Evolutionary conservation across 345 rosid species (phyloP), one percentile per base, ranked within the genome.

Genomic region (Aethionema arabicum): DNA sequence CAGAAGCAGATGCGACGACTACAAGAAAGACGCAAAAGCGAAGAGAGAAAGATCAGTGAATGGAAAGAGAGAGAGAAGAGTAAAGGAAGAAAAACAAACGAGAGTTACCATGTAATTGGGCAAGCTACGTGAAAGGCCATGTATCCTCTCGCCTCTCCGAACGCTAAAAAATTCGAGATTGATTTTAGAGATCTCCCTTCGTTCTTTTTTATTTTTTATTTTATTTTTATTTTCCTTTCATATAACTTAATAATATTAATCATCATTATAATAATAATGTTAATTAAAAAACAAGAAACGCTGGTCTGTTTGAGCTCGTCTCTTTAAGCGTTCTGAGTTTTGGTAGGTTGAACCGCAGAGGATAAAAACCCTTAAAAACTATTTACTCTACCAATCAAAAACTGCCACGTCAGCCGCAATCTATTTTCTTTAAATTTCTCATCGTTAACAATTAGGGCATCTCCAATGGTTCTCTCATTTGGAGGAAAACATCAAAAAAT

Each of bases 81-180:
- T 10, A 15, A 6, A 51, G 67, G 21, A 35, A 55, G 33, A 46
- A 4, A 30, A 31, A 7, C 35, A 30, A 31, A 7, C 35, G 32
- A 53, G 15, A 52, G 29, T 41, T 72, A 72, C 76, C 76, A 85
- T 81, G 98, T 89, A 80, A 92, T 87, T 83, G 98, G 98, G 79
- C 98, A 92, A 83, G 93, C 97, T 74, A 89, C 95, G 63, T 72
- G 96, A 89, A 92, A 92, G 95, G 96, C 98, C 98, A 88, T 84
- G 61, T 49, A 69, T 62, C 58, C 15, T 11, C 42, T 29, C 11
- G 56, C 53, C 54, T 65, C 69, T 65, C 69, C 39, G 31, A 51
- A 3, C 37, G 16, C 8, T 6, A 47, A 37, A 43, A 49, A 21
- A 21, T 0, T 21, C 37, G 30, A 54, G 63, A 54, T 56, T 63